These are phyloP conservation scores for Byssochlamys sp. DNA, from an alignment of 2,329 filamentous ascomycete species.

Conservation along the genomic window DNA sequence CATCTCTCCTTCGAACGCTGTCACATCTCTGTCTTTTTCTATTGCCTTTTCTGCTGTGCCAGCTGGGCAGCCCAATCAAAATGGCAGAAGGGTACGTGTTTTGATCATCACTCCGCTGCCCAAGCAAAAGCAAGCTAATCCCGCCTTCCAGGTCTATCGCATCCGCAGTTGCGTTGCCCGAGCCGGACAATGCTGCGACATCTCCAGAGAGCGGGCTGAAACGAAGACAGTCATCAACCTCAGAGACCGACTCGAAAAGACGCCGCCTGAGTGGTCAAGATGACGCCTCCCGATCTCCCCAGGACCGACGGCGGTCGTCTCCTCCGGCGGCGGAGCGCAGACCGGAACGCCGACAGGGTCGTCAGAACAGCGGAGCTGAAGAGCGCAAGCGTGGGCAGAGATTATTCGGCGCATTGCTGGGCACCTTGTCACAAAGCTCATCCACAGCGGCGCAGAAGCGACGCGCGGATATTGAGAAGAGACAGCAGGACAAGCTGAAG, in stretches of 20 bases:
- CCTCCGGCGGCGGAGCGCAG: conserved; percentile 12
- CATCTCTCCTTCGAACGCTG: neutral
- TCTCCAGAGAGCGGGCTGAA: conserved; percentile 34
- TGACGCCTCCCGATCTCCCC: conserved; percentile 10
- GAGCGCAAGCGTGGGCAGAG: conserved; percentile 78
- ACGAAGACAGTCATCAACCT: conserved; percentile 46
- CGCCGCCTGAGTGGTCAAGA: conserved; percentile 36
- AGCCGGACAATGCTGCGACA: conserved; percentile 21
- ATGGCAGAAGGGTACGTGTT: conserved; percentile 18
- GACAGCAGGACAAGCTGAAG: conserved; percentile 70
- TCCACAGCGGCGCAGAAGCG: conserved; percentile 55
- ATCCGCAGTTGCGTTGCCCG: conserved; percentile 47
- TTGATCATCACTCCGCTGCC: neutral
- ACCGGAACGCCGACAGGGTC: conserved; percentile 9
- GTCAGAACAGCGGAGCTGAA: conserved; percentile 43
- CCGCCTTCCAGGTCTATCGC: conserved; percentile 34
- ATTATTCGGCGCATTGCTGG: conserved; percentile 73
- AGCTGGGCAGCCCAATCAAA: neutral
- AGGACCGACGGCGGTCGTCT: conserved; percentile 16
- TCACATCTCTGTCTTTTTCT: neutral
- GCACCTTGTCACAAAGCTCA: conserved; percentile 64
- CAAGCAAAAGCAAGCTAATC: neutral
- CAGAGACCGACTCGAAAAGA: conserved; percentile 45
- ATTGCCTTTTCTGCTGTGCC: neutral
- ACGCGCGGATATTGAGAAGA: conserved; percentile 70